phyloP scores from a whole-genome alignment of 2,329 filamentous ascomycete genomes.

The Diaporthe vaccinii region DNA sequence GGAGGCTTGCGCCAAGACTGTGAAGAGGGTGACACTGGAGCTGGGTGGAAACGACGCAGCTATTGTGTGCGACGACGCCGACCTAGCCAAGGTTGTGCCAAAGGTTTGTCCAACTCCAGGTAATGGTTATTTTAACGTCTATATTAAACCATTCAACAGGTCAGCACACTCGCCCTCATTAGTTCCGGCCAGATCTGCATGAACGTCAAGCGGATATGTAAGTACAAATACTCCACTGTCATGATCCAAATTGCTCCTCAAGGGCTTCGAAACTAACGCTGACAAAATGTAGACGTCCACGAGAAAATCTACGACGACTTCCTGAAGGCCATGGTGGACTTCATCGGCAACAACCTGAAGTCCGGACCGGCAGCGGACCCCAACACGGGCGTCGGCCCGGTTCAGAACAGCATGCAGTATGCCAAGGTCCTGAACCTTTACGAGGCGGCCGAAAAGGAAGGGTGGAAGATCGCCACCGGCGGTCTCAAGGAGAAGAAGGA shows the following conservation, averaged over 20 bases:
- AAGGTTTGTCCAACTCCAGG: constrained; percentile 16
- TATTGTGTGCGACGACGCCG: constrained; percentile 59
- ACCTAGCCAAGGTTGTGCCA: constrained; percentile 55
- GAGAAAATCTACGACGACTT: constrained; percentile 63
- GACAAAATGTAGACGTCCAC: constrained; percentile 58
- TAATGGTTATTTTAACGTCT: background rate
- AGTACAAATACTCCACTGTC: background rate
- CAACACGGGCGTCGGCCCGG: constrained; percentile 62
- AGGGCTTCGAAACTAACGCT: background rate
- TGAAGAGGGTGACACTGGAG: constrained; percentile 63
- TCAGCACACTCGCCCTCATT: constrained; percentile 65
- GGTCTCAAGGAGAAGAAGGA: constrained; percentile 50
- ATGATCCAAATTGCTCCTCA: background rate
- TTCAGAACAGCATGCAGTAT: constrained; percentile 73
- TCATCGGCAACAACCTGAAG: constrained; percentile 54
- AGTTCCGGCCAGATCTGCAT: constrained; percentile 70
- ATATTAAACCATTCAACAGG: constrained; percentile 17
- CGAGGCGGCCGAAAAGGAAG: constrained; percentile 60
- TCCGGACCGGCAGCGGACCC: constrained; percentile 58
- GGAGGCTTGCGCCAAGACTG: constrained; percentile 55
- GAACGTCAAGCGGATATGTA: constrained; percentile 60
- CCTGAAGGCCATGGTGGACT: constrained; percentile 59
- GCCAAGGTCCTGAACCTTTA: constrained; percentile 66
- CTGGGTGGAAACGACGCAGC: constrained; percentile 54
- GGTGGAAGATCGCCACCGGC: constrained; percentile 60